Conservation (phyloP, 805 yeast species). For the Starmerella ratchasimensis region DNA sequence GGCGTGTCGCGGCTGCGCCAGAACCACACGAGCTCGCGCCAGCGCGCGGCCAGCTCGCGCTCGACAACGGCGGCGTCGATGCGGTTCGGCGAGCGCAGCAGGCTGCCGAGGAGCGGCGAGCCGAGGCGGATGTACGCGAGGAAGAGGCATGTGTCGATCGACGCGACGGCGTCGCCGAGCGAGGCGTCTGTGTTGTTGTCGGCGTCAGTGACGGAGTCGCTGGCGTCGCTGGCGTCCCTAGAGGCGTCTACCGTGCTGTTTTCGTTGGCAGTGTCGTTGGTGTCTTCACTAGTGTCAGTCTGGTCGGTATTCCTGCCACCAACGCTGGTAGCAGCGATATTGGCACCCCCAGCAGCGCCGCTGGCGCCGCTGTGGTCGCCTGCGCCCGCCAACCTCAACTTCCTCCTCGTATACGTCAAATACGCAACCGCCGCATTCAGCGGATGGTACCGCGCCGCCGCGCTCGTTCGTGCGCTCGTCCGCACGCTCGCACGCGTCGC, state of each 20-base stretch:
- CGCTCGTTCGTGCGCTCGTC: constrained; percentile 1
- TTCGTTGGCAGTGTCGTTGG: too few species aligned
- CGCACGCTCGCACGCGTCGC: not conserved
- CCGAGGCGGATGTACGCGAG: constrained; percentile 55
- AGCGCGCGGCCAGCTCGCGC: constrained; percentile 37
- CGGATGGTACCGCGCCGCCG: constrained; percentile 1
- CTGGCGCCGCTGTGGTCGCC: not conserved
- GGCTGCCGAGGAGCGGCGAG: constrained; percentile 67
- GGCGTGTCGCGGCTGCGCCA: constrained; percentile 41
- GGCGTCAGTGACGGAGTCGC: too few species aligned
- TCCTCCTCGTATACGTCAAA: constrained; percentile 13
- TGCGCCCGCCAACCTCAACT: constrained; percentile 9
- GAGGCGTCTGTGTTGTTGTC: not conserved
- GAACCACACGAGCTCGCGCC: constrained; percentile 64
- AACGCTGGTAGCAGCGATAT: too few species aligned
- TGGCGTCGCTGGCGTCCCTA: too few species aligned
- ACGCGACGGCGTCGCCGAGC: constrained; percentile 22
- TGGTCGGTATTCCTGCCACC: too few species aligned
- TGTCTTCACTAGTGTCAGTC: too few species aligned
- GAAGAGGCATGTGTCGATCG: constrained; percentile 69
- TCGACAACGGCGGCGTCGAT: constrained; percentile 58
- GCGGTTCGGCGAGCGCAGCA: constrained; percentile 58
- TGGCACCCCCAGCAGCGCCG: too few species aligned
- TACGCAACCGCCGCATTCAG: constrained; percentile 13
- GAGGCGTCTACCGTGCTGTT: too few species aligned